These are phyloP conservation scores for Quercus gilva DNA, from an alignment of 306 rosid genomes.

Conservation along the genomic window DNA sequence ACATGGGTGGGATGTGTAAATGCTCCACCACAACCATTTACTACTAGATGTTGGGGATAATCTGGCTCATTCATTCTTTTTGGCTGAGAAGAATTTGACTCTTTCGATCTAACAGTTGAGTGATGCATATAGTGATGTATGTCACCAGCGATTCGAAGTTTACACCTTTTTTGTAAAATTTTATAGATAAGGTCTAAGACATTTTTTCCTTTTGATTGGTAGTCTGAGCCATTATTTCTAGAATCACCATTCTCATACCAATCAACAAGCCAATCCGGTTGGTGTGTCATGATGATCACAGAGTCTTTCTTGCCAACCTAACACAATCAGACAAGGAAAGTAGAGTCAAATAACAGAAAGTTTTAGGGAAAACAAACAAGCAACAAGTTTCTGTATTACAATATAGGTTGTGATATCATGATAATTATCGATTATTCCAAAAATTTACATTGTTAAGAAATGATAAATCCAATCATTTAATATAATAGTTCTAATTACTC, in stretches of 20 bases:
- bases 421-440: too few relatives aligned
- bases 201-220: too few relatives aligned
- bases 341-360: constrained; percentile 25
- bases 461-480: too few relatives aligned
- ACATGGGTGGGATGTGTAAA: constrained; percentile 96
- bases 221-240: constrained; percentile 46
- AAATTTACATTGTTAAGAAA: too few relatives aligned
- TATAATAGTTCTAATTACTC: too few relatives aligned
- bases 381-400: too few relatives aligned
- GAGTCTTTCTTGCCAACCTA: constrained; percentile 72
- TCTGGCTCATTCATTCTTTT: constrained; percentile 11
- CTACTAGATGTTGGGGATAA: constrained; percentile 73
- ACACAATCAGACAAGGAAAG: constrained; percentile 37
- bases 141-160: constrained; percentile 93
- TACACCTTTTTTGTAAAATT: constrained; percentile 76
- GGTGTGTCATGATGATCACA: constrained; percentile 87
- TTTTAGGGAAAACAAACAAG: constrained; percentile 41
- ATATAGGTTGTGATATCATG: too few relatives aligned
- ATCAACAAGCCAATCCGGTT: constrained; percentile 91
- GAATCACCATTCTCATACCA: constrained; percentile 84
- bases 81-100: background rate
- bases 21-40: constrained; percentile 99
- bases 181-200: constrained; percentile 63
- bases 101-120: constrained; percentile 61
- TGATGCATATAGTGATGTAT: constrained; percentile 99